Evolutionary conservation across 805 yeast genomes (phyloP), one percentile per base, ranked within the genome.

Genomic region (Wickerhamomyces mucosus): DNA sequence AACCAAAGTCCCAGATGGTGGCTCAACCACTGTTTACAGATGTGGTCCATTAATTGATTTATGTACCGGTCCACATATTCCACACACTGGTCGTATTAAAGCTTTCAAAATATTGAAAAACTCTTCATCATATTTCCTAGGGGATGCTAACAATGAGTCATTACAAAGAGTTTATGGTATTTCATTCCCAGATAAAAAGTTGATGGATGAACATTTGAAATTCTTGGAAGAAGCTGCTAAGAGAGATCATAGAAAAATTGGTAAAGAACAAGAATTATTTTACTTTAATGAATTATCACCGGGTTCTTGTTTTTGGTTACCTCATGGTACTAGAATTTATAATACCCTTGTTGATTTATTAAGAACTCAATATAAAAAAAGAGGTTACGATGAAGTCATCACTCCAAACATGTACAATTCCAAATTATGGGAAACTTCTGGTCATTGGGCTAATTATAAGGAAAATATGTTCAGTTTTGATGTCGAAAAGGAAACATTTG

Each of bases 351-450:
- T 77, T 46, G 86, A 82, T 20, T 61, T 85, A 59, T 56, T 92
- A 63, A 75, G 89, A 63, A 55, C 59, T 33, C 95, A 92, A 65
- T 92, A 92, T 64, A 77, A 80, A 54, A 76, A 73, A 62, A 80
- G 98, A 61, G 97, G 96, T 24, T 92, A 82, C 59, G 96, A 92
- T 42, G 99, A 92, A 67, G 98, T 92, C 44, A 89, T 92, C 56
- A 88, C 98, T 40, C 99, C 99, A 52, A 92, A 92, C 67, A 92
- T 92, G 97, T 92, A 74, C 74, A 89, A 88, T 67, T 65, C 96
- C 39, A 89, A 89, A 62, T 71, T 92, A 51, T 92, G 99, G 99
- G 95, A 89, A 67, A 82, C 92, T 34, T 88, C 97, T 10, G 98
- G 98, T 45, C 98, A 92, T 62, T 92, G 97, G 98, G 94, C 72